phyloP scores from a whole-genome alignment of 495 filamentous ascomycete genomes.

The Penicillium canariense region DNA sequence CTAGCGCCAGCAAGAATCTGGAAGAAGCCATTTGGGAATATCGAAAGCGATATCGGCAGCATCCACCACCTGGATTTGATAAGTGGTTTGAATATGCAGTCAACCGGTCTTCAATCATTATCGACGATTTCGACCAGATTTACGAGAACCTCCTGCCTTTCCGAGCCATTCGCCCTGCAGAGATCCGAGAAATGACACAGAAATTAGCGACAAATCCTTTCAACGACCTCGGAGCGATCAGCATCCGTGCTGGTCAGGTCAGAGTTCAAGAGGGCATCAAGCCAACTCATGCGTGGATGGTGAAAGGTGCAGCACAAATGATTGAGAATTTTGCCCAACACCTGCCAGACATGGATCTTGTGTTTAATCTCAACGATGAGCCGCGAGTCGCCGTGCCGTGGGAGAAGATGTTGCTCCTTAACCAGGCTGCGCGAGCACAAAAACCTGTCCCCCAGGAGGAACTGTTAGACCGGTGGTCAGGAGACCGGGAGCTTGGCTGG shows the following conservation, averaged over 20 bases:
- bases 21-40: conserved; percentile 42
- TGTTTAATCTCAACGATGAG: conserved; percentile 75
- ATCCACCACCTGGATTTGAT: conserved; percentile 51
- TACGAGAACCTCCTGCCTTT: conserved; percentile 68
- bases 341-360: conserved; percentile 77
- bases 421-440: conserved; percentile 32
- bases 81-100: conserved; percentile 74
- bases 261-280: conserved; percentile 43
- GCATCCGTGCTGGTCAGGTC: conserved; percentile 46
- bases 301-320: conserved; percentile 58
- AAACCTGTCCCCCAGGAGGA: conserved; percentile 19
- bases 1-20: conserved; percentile 37
- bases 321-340: conserved; percentile 66
- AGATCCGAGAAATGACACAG: conserved; percentile 52
- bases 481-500: conserved; percentile 39
- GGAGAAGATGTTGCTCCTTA: conserved; percentile 49
- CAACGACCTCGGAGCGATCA: conserved; percentile 49
- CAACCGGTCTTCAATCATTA: conserved; percentile 57
- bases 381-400: conserved; percentile 73
- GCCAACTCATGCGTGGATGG: conserved; percentile 56
- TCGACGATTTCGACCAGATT: conserved; percentile 77
- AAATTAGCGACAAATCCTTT: conserved; percentile 45
- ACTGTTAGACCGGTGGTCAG: conserved; percentile 33
- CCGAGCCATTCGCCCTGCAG: conserved; percentile 62
- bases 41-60: conserved; percentile 41